Evolutionary conservation across 1,139 yeast species (phyloP).

Genomic region (Diutina sp.): DNA sequence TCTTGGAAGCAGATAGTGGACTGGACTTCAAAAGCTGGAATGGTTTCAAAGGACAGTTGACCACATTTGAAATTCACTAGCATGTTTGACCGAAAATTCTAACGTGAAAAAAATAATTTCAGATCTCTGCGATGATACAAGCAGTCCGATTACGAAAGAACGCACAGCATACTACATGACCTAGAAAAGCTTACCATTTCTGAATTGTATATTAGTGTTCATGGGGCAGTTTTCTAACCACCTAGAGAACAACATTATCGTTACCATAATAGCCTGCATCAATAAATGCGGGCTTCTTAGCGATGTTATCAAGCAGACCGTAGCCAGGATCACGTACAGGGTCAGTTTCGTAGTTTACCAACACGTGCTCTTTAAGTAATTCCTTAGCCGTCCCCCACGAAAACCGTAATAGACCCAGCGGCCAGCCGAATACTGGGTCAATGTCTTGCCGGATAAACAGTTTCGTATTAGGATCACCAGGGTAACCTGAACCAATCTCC

Average conservation of each 20-base stretch:
- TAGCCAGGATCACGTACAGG: background rate
- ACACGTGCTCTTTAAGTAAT: conserved; percentile 40
- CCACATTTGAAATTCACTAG: no score
- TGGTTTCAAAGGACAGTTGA: no score
- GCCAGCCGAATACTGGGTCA: conserved; percentile 83
- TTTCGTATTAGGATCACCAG: conserved; percentile 79
- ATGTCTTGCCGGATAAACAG: conserved; percentile 53
- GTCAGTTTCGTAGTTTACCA: conserved; percentile 12
- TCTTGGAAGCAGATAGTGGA: no score
- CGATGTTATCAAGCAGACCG: background rate
- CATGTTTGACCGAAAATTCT: no score
- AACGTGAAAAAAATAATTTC: no score
- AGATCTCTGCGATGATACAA: no score
- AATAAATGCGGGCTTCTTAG: background rate
- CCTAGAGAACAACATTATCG: background rate
- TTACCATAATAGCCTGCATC: background rate
- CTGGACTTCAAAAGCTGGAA: no score
- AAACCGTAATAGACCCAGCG: conserved; percentile 57
- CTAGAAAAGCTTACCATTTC: no score
- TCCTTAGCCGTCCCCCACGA: conserved; percentile 94
- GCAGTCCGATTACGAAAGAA: no score
- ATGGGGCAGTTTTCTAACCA: no score
- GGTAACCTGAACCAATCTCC: conserved; percentile 82
- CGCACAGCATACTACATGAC: no score
- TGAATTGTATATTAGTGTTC: no score